Evolutionary conservation across 129 eudicot genomes (phyloP).

Genomic region (Ambrosia artemisiifolia): DNA sequence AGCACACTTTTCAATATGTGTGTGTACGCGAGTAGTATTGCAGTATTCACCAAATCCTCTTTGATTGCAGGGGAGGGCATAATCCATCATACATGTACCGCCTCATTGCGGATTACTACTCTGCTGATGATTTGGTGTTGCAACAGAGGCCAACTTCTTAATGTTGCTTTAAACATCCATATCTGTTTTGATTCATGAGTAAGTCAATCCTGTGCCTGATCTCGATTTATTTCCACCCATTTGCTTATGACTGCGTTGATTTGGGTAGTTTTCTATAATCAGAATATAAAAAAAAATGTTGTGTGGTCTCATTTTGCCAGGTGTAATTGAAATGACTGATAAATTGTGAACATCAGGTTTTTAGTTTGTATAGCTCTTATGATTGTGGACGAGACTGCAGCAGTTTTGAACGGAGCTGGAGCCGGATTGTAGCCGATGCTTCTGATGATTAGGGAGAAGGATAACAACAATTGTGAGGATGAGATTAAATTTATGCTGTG

Average conservation of each 20-base stretch:
- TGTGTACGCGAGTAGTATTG: not conserved
- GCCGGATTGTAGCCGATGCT: not conserved
- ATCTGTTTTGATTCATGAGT: conserved; percentile 29
- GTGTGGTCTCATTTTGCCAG: not conserved
- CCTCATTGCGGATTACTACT: conserved; percentile 89
- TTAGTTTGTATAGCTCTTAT: not conserved
- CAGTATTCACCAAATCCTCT: not conserved
- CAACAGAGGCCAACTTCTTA: conserved; percentile 54
- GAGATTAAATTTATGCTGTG: not conserved
- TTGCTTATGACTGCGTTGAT: not conserved
- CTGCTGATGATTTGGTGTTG: conserved; percentile 85
- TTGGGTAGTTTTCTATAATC: too few species aligned
- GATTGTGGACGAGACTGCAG: not conserved
- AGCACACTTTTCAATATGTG: conserved; percentile 31
- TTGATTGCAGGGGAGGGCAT: conserved; percentile 90
- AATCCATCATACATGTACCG: conserved; percentile 95
- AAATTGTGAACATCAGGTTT: too few species aligned
- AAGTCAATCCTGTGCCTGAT: conserved; percentile 13
- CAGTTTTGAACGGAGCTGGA: conserved; percentile 7
- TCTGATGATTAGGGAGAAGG: not conserved
- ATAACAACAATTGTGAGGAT: not conserved
- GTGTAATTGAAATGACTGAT: not conserved
- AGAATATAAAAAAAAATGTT: too few species aligned
- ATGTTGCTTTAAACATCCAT: conserved; percentile 18
- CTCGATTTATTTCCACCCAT: not conserved